Conservation (phyloP, 441 rosid genomes). For the Gossypium gossypioides region DNA sequence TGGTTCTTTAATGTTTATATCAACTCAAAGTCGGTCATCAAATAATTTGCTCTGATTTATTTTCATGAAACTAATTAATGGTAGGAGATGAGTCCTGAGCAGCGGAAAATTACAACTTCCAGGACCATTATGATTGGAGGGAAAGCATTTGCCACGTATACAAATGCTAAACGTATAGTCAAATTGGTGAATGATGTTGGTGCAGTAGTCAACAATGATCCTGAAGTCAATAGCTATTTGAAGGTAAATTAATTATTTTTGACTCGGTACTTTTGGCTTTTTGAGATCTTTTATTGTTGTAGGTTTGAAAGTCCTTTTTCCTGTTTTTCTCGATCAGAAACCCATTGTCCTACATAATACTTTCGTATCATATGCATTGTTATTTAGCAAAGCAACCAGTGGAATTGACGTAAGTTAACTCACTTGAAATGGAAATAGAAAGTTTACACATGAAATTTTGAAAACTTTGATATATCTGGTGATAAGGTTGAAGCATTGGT, state of each 20-base stretch:
- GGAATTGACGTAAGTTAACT: neutral
- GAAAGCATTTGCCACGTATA: slow-evolving; percentile 95
- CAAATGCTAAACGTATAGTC: slow-evolving; percentile 94
- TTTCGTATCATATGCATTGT: neutral
- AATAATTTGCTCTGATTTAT: neutral
- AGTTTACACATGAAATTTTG: neutral
- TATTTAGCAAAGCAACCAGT: slow-evolving; percentile 1
- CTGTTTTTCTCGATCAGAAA: neutral
- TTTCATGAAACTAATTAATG: slow-evolving; percentile 22
- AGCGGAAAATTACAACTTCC: slow-evolving; percentile 66
- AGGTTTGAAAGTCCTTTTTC: neutral
- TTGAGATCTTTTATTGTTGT: neutral
- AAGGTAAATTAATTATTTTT: slow-evolving; percentile 41
- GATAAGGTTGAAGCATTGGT: neutral
- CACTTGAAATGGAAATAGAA: neutral
- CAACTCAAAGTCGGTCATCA: neutral
- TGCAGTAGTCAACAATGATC: slow-evolving; percentile 75
- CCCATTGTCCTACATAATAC: neutral
- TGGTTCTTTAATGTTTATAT: neutral
- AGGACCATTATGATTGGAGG: slow-evolving; percentile 96
- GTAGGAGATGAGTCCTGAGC: slow-evolving; percentile 86
- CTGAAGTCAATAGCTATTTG: slow-evolving; percentile 76
- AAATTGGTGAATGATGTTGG: slow-evolving; percentile 93
- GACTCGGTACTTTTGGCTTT: neutral
- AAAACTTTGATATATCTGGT: neutral